These are phyloP conservation scores for Trichocladium antarcticum DNA, from an alignment of 495 filamentous ascomycete genomes.

Conservation along the genomic window DNA sequence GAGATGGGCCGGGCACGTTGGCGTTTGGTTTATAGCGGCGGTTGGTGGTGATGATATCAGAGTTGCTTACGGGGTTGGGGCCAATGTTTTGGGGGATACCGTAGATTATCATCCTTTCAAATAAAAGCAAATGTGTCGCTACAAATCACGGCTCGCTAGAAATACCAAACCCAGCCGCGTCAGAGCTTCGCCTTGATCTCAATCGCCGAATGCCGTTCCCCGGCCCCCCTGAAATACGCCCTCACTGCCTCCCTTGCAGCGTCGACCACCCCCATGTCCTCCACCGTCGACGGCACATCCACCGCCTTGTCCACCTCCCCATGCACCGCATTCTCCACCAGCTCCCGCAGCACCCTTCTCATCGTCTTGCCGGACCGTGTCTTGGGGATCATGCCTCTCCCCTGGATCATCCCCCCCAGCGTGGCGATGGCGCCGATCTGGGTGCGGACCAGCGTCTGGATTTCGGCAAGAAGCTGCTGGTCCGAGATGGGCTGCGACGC, in stretches of 20 bases:
- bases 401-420: slow-evolving; percentile 73
- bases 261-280: slow-evolving; percentile 41
- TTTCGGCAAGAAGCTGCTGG: slow-evolving; percentile 36
- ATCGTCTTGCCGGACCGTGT: slow-evolving; percentile 83
- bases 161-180: background rate
- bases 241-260: slow-evolving; percentile 38
- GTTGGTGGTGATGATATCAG: too few relatives aligned
- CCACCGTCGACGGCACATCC: slow-evolving; percentile 43
- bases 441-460: slow-evolving; percentile 58
- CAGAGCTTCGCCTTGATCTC: slow-evolving; percentile 51
- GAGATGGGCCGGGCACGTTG: too few relatives aligned
- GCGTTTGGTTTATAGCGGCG: too few relatives aligned
- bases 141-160: background rate
- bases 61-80: too few relatives aligned
- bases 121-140: background rate
- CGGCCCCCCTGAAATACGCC: slow-evolving; percentile 39
- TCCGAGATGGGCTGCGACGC: slow-evolving; percentile 24
- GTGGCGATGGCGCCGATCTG: slow-evolving; percentile 83
- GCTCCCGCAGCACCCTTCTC: slow-evolving; percentile 64
- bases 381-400: slow-evolving; percentile 84
- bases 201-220: slow-evolving; percentile 38
- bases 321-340: slow-evolving; percentile 57
- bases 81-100: too few relatives aligned
- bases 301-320: slow-evolving; percentile 42
- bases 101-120: too few relatives aligned